Evolutionary conservation across 2,329 filamentous ascomycete genomes (phyloP).

Genomic region (Leptographium radiaticola): DNA sequence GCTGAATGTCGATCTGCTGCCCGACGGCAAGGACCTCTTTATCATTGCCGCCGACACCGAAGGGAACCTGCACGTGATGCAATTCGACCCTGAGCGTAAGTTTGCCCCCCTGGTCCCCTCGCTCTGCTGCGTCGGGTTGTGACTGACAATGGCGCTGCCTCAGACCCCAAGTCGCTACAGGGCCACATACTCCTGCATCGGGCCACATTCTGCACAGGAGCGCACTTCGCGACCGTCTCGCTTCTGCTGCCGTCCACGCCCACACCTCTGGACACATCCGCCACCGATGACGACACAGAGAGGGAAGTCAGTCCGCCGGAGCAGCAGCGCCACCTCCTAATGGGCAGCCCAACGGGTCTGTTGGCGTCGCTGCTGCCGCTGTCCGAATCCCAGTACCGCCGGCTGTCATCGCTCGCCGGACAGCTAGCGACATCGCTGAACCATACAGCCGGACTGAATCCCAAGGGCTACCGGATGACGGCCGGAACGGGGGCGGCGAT

Average conservation of each 20-base stretch:
- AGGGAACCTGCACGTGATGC: slow-evolving; percentile 74
- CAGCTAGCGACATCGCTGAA: slow-evolving; percentile 67
- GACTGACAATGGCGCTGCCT: neutral
- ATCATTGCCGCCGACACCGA: slow-evolving; percentile 76
- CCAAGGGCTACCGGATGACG: slow-evolving; percentile 58
- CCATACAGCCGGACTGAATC: slow-evolving; percentile 69
- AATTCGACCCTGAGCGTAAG: slow-evolving; percentile 90
- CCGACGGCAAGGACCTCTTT: slow-evolving; percentile 69
- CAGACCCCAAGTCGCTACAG: slow-evolving; percentile 85
- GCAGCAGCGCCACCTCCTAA: slow-evolving; percentile 9
- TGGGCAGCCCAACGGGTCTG: slow-evolving; percentile 45
- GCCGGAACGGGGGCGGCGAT: slow-evolving; percentile 26
- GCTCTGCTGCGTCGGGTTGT: neutral
- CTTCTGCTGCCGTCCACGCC: slow-evolving; percentile 58
- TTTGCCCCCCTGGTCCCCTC: slow-evolving; percentile 10
- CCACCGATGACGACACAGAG: neutral
- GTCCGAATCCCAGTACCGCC: slow-evolving; percentile 68
- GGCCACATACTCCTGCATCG: slow-evolving; percentile 78
- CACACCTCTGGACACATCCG: neutral
- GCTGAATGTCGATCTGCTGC: slow-evolving; percentile 74
- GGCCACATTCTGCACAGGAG: slow-evolving; percentile 75
- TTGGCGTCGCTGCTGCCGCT: slow-evolving; percentile 67
- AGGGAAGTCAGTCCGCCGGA: slow-evolving; percentile 1
- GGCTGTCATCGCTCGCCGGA: slow-evolving; percentile 66
- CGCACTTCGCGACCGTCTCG: slow-evolving; percentile 61